Conservation (phyloP, 2,329 filamentous ascomycete species). For the Cytospora piceicola region DNA sequence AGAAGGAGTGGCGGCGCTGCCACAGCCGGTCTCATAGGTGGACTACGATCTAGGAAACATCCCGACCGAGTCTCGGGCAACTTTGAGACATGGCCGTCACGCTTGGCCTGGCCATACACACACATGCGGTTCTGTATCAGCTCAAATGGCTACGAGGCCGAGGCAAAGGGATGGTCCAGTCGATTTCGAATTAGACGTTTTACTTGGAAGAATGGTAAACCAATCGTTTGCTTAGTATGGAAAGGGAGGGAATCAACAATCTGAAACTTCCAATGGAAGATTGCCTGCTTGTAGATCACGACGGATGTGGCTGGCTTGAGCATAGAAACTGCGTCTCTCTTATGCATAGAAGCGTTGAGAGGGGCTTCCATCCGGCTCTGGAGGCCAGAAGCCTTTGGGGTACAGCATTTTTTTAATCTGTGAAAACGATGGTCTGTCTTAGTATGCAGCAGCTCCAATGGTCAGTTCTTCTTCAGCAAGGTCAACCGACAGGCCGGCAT, state of each 20-base stretch:
- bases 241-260: not conserved
- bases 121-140: not conserved
- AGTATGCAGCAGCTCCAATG: not conserved
- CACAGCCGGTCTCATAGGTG: constrained; percentile 4
- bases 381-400: constrained; percentile 3
- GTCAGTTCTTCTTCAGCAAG: not conserved
- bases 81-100: constrained; percentile 19
- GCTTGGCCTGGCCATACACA: constrained; percentile 8
- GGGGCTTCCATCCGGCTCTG: constrained; percentile 9
- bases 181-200: not conserved
- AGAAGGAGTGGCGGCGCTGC: not conserved
- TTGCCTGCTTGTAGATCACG: constrained; percentile 5
- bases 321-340: not conserved
- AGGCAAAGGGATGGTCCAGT: not conserved
- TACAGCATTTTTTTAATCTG: not conserved
- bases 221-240: constrained; percentile 2
- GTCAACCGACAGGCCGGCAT: not conserved
- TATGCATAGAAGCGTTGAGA: not conserved
- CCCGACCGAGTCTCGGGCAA: constrained; percentile 10
- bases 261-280: not conserved
- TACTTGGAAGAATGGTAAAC: constrained; percentile 1
- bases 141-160: constrained; percentile 11
- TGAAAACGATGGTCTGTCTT: not conserved
- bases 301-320: constrained; percentile 12
- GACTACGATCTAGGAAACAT: not conserved